Evolutionary conservation across 2,329 filamentous ascomycete genomes (phyloP).

Genomic region (Pleomassaria siparia): DNA sequence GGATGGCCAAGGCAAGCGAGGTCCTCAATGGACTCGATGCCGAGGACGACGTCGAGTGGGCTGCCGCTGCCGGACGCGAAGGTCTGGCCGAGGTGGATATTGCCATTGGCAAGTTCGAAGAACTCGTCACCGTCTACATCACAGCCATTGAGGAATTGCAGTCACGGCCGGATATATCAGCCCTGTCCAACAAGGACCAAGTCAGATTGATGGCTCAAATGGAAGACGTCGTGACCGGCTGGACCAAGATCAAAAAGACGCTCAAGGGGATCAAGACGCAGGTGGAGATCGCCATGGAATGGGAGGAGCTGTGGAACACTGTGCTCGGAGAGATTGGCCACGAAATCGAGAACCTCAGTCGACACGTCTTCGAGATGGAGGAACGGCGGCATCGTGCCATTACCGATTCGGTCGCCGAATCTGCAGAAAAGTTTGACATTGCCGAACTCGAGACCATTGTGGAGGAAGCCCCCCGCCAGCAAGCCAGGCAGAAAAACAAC

Average conservation of each 20-base stretch:
- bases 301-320: constrained; percentile 94
- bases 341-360: constrained; percentile 77
- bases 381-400: constrained; percentile 84
- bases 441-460: constrained; percentile 91
- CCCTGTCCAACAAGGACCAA: constrained; percentile 71
- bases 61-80: constrained; percentile 80
- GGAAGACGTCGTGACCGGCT: constrained; percentile 82
- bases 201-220: constrained; percentile 80
- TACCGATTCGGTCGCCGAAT: constrained; percentile 59
- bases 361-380: constrained; percentile 95
- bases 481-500: constrained; percentile 58
- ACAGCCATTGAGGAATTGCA: constrained; percentile 92
- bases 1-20: constrained; percentile 90
- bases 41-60: constrained; percentile 98
- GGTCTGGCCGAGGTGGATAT: constrained; percentile 69
- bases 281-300: constrained; percentile 97
- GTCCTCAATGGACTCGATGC: constrained; percentile 87
- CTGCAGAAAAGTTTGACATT: constrained; percentile 70
- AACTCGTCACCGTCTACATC: constrained; percentile 89
- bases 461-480: constrained; percentile 72
- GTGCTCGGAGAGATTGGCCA: constrained; percentile 91
- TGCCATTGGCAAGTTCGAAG: constrained; percentile 81
- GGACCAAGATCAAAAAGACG: constrained; percentile 77
- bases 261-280: constrained; percentile 82
- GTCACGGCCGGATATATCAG: constrained; percentile 70